Conservation (phyloP, 2,329 filamentous ascomycete genomes). For the Hypoxylon sp. region DNA sequence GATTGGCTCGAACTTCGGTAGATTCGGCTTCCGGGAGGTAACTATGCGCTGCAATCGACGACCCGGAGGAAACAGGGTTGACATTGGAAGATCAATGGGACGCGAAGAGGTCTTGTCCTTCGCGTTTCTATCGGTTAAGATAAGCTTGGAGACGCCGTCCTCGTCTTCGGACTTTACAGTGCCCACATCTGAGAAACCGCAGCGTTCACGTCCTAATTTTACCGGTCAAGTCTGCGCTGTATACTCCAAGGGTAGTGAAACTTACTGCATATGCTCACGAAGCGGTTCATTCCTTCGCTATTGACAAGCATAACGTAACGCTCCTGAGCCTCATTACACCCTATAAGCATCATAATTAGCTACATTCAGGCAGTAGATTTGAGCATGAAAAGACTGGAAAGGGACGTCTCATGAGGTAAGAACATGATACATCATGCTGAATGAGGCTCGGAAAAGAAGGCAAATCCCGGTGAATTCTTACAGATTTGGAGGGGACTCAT, state of each 20-base stretch:
- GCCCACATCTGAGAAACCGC: conserved; percentile 92
- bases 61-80: conserved; percentile 52
- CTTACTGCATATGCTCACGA: conserved; percentile 70
- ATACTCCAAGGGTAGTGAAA: background rate
- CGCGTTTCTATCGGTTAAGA: conserved; percentile 65
- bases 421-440: background rate
- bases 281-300: conserved; percentile 83
- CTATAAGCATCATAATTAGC: conserved; percentile 24
- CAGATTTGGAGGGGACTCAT: conserved; percentile 98
- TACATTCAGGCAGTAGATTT: background rate
- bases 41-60: conserved; percentile 50
- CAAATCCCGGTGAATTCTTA: conserved; percentile 56
- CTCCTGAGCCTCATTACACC: conserved; percentile 91
- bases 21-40: conserved; percentile 45
- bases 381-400: background rate
- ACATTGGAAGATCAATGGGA: conserved; percentile 53
- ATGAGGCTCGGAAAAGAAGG: background rate
- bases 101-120: conserved; percentile 44
- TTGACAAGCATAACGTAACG: conserved; percentile 94
- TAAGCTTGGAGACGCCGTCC: conserved; percentile 77
- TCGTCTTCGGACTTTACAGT: conserved; percentile 75
- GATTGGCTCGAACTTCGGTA: conserved; percentile 74
- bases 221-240: conserved; percentile 7
- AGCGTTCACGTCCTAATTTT: conserved; percentile 77
- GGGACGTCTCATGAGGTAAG: background rate